phyloP scores from a whole-genome alignment of 164 flowering plant species.

The Magnolia officinalis region DNA sequence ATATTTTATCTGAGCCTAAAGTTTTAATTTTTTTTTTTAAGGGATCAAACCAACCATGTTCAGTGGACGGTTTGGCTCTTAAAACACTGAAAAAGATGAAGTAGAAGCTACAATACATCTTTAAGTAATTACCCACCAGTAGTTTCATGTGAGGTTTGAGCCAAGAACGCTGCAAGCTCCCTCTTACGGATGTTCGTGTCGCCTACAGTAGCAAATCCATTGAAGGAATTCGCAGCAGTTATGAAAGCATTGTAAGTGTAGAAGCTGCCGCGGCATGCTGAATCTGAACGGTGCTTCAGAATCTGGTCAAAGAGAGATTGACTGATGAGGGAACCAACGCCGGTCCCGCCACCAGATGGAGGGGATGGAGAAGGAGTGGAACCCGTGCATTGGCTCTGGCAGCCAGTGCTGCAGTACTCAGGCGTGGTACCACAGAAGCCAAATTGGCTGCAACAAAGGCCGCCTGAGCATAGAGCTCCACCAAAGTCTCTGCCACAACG shows the following conservation, averaged over 20 bases:
- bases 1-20: too few species aligned
- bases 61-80: too few species aligned
- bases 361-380: not conserved
- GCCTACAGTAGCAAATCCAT: constrained; percentile 35
- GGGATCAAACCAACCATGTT: too few species aligned
- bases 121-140: constrained; percentile 20
- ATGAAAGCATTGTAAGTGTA: constrained; percentile 50
- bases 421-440: constrained; percentile 2
- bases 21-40: too few species aligned
- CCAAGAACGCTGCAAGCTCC: constrained; percentile 59
- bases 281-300: not conserved
- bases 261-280: constrained; percentile 21
- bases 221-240: constrained; percentile 26
- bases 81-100: too few species aligned
- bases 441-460: constrained; percentile 5
- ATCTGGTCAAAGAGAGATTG: not conserved
- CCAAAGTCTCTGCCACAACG: constrained; percentile 6
- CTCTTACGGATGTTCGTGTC: constrained; percentile 23
- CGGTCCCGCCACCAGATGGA: not conserved
- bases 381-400: constrained; percentile 4
- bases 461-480: constrained; percentile 3
- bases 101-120: too few species aligned
- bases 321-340: not conserved
- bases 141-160: constrained; percentile 49
- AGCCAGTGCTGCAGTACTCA: not conserved